Base-by-base conservation (phyloP, 352 stramenopile genomes). In the Phytophthora chlamydospora region DNA sequence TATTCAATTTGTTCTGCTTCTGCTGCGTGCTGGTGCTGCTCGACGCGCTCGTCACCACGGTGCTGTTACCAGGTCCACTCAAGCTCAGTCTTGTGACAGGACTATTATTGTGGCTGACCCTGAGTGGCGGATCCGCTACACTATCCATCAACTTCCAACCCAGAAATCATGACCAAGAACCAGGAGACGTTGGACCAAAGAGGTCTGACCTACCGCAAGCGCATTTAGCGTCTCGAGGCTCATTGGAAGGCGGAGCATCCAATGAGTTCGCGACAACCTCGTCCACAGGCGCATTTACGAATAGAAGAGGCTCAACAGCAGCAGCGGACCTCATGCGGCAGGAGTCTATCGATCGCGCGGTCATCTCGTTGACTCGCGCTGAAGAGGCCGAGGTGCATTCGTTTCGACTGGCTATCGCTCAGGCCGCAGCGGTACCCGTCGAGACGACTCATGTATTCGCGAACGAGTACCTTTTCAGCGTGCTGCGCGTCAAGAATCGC, bases 391-490 rank as follows among this genome's bases (percentile, higher is more conserved):
- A 78, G 2, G 74, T 84, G 45, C 60, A 79, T 21, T 77, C 66
- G 13, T 88, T 90, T 45, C 76, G 78, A 12, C 49, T 75, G 19
- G 73, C 73, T 16, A 85, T 88, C 45, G 73, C 75, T 0, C 70
- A 83, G 33, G 68, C 75, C 39, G 75, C 75, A 14, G 19, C 21
- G 4, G 55, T 83, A 6, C 43, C 68, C 14, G 58, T 78, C 4
- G 71, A 80, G 6, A 55, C 58, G 19, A 85, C 78, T 14, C 53
- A 60, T 36, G 78, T 84, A 38, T 88, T 85, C 58, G 69, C 71
- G 31, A 73, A 88, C 42, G 76, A 83, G 17, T 90, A 90, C 32
- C 62, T 90, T 5, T 74, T 71, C 50, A 88, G 76, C 52, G 80
- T 90, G 7, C 51, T 90, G 42, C 73, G 39, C 5, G 80, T 88